Conservation (phyloP, 352 stramenopile genomes). For the Phytophthora kernoviae region DNA sequence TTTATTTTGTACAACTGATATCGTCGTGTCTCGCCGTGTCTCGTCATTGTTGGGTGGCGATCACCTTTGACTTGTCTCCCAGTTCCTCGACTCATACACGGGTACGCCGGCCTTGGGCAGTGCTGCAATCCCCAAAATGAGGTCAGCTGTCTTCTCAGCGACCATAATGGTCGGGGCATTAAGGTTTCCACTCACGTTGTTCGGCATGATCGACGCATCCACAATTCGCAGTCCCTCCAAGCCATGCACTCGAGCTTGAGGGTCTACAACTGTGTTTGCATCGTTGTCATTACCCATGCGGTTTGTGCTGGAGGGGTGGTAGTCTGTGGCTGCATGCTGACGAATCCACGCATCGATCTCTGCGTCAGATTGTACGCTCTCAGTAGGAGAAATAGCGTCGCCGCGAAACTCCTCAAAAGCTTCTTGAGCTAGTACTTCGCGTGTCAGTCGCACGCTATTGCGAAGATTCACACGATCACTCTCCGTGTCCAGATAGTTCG, state of each 20-base stretch:
- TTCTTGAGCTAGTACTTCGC: conserved; percentile 84
- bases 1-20: conserved; percentile 4
- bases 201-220: conserved; percentile 93
- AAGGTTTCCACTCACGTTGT: conserved; percentile 93
- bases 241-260: conserved; percentile 77
- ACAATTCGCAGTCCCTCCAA: conserved; percentile 87
- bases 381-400: conserved; percentile 66
- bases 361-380: conserved; percentile 52
- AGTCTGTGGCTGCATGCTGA: conserved; percentile 77
- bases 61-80: conserved; percentile 67
- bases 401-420: conserved; percentile 79
- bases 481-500: conserved; percentile 81
- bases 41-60: neutral
- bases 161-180: conserved; percentile 93
- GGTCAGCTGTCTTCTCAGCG: conserved; percentile 90
- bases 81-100: conserved; percentile 66
- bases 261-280: conserved; percentile 84
- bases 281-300: conserved; percentile 70
- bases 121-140: conserved; percentile 75
- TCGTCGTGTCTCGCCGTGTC: conserved; percentile 1
- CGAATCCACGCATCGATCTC: conserved; percentile 85
- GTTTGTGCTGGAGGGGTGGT: conserved; percentile 88
- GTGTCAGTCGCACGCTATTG: conserved; percentile 67
- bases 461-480: conserved; percentile 76
- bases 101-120: conserved; percentile 60